Evolutionary conservation across 2,329 filamentous ascomycete species (phyloP).

Genomic region (Botrytis hyacinthi): DNA sequence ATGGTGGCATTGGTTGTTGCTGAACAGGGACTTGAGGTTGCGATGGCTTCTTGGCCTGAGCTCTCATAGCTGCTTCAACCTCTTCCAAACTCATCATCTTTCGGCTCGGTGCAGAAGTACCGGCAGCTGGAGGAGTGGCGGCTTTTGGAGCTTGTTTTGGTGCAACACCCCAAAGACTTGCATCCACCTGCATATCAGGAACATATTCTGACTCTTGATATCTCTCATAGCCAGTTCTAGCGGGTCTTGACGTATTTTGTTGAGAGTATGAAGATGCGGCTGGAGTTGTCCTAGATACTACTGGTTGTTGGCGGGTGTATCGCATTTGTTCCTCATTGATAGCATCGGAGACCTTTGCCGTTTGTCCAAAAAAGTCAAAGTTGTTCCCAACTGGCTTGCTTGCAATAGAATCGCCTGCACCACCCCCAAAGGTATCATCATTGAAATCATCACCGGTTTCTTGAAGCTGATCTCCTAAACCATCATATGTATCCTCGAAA

Average conservation of each 20-base stretch:
- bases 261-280: slow-evolving; percentile 42
- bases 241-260: slow-evolving; percentile 54
- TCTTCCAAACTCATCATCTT: slow-evolving; percentile 97
- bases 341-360: slow-evolving; percentile 78
- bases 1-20: slow-evolving; percentile 26
- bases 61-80: slow-evolving; percentile 88
- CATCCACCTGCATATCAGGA: slow-evolving; percentile 87
- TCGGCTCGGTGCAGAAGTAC: slow-evolving; percentile 45
- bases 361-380: slow-evolving; percentile 95
- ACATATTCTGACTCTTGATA: slow-evolving; percentile 82
- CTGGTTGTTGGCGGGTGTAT: slow-evolving; percentile 71
- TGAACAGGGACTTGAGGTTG: slow-evolving; percentile 35
- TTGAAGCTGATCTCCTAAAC: slow-evolving; percentile 83
- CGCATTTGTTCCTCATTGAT: slow-evolving; percentile 90
- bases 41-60: slow-evolving; percentile 57
- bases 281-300: slow-evolving; percentile 47
- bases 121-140: slow-evolving; percentile 31
- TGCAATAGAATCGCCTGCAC: slow-evolving; percentile 43
- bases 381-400: slow-evolving; percentile 73
- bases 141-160: slow-evolving; percentile 46
- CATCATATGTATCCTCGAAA: slow-evolving; percentile 97
- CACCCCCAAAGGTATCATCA: slow-evolving; percentile 83
- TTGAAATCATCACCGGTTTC: slow-evolving; percentile 94
- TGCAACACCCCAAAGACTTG: slow-evolving; percentile 84
- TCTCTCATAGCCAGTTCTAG: slow-evolving; percentile 83